Evolutionary conservation across 192 early-diverging fungal genomes (phyloP).

Genomic region (Neocallimastix lanati): DNA sequence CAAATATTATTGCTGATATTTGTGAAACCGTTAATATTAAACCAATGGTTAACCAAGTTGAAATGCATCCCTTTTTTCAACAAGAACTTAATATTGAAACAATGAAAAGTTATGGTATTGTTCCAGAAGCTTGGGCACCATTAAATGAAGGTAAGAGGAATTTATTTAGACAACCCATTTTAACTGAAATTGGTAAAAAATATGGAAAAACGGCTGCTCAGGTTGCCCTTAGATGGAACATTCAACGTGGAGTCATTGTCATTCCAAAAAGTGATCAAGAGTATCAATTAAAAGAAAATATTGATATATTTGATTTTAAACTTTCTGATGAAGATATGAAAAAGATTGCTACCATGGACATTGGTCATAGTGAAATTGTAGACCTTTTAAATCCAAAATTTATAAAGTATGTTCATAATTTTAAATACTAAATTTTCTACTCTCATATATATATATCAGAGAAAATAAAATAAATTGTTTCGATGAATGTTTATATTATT

Average conservation of each 20-base stretch:
- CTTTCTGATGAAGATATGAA: constrained; percentile 34
- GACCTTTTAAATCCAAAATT: neutral
- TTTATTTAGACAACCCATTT: constrained; percentile 8
- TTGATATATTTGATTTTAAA: constrained; percentile 33
- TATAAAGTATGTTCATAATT: neutral
- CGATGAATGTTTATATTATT: too few relatives aligned
- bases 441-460: too few relatives aligned
- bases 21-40: neutral
- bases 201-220: constrained; percentile 32
- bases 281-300: constrained; percentile 31
- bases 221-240: constrained; percentile 36
- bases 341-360: neutral
- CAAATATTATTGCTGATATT: neutral
- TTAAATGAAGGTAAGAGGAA: neutral
- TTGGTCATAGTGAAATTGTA: neutral
- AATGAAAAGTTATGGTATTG: neutral
- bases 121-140: neutral
- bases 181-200: constrained; percentile 23
- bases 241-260: constrained; percentile 31
- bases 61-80: neutral
- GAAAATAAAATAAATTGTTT: too few relatives aligned
- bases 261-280: constrained; percentile 36
- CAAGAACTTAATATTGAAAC: neutral
- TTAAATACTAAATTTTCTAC: neutral
- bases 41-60: neutral